Percentiles rank a stretch among this genome's conserved stretches.
Conservation (phyloP, 2,329 filamentous ascomycete species). For the Xenoacremonium recifei region DNA sequence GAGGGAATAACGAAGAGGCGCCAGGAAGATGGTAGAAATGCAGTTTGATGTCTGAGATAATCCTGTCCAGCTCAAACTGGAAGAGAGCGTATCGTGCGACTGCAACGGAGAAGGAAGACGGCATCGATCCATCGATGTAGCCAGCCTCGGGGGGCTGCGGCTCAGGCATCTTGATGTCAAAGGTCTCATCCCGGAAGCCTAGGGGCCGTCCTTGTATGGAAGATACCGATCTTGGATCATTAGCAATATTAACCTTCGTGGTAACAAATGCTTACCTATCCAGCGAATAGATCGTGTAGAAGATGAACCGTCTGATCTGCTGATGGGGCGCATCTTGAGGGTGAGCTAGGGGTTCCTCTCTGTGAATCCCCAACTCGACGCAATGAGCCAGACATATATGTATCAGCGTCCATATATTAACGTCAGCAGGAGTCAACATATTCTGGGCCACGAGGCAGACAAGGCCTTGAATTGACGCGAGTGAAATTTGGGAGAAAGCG, state of each 20-base stretch:
- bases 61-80: not conserved
- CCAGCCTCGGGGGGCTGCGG: not conserved
- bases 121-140: not conserved
- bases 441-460: too few relatives aligned
- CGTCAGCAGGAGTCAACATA: too few relatives aligned
- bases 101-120: too few relatives aligned
- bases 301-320: not conserved
- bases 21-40: not conserved
- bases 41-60: not conserved
- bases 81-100: too few relatives aligned
- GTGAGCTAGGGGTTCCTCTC: not conserved
- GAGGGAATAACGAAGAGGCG: not conserved
- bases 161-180: not conserved
- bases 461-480: too few relatives aligned
- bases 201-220: not conserved
- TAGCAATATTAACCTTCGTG: not conserved
- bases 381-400: not conserved
- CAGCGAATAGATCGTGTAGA: not conserved
- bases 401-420: not conserved
- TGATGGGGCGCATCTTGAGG: too few relatives aligned
- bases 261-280: not conserved
- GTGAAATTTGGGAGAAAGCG: too few relatives aligned
- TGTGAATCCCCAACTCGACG: not conserved
- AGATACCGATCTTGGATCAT: not conserved
- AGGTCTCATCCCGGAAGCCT: not conserved